These are phyloP conservation scores for Aspergillus oerlinghausenensis DNA, from an alignment of 2,329 filamentous ascomycete species.

Conservation along the genomic window DNA sequence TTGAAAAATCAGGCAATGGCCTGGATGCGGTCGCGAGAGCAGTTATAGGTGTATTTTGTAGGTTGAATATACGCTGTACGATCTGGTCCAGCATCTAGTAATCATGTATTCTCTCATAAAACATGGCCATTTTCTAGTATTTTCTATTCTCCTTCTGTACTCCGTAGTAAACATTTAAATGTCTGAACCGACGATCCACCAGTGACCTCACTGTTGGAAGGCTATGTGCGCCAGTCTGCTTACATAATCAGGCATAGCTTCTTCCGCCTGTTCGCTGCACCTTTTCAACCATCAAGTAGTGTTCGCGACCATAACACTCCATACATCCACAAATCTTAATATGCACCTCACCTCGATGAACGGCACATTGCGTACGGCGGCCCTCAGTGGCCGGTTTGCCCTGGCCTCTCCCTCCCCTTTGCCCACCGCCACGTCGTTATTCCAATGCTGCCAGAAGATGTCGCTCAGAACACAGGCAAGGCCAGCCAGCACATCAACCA, in stretches of 20 bases:
- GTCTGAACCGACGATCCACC: background rate
- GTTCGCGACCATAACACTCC: conserved; percentile 9
- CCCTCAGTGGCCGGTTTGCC: conserved; percentile 25
- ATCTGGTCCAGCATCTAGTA: background rate
- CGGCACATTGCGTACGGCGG: conserved; percentile 31
- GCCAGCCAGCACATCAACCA: conserved; percentile 18
- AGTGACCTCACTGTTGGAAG: background rate
- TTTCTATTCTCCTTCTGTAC: background rate
- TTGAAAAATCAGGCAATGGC: conserved; percentile 6
- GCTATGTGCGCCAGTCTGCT: conserved; percentile 2
- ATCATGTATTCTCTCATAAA: background rate
- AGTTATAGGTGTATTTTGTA: conserved; percentile 4
- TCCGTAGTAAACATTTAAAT: background rate
- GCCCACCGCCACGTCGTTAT: conserved; percentile 14
- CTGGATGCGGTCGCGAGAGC: background rate
- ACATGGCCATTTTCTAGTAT: background rate
- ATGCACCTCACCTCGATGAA: conserved; percentile 25
- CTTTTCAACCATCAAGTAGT: conserved; percentile 5
- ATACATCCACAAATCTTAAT: conserved; percentile 7
- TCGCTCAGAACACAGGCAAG: conserved; percentile 23
- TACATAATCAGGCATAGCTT: conserved; percentile 18
- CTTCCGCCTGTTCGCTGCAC: conserved; percentile 2
- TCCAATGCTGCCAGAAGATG: conserved; percentile 14
- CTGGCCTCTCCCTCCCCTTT: conserved; percentile 20
- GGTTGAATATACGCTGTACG: background rate